phyloP scores from a whole-genome alignment of 192 early-diverging fungal genomes.

The Backusella mclennaniae region DNA sequence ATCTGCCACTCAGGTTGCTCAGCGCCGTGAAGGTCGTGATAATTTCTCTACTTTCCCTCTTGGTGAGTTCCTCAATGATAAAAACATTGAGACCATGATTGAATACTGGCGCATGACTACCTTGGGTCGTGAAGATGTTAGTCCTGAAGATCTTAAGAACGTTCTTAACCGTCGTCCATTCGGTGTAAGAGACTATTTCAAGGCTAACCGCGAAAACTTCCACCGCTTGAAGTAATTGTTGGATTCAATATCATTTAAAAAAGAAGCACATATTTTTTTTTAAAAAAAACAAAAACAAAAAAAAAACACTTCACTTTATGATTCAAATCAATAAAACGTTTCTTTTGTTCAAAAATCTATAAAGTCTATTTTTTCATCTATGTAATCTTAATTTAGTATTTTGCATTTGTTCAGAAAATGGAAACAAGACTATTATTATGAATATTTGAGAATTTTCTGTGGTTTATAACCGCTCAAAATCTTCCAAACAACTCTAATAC shows the following conservation, averaged over 20 bases:
- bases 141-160: conserved; percentile 12
- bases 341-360: background rate
- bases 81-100: conserved; percentile 18
- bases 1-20: background rate
- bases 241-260: background rate
- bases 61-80: conserved; percentile 21
- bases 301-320: background rate
- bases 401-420: too few relatives aligned
- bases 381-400: background rate
- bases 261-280: background rate
- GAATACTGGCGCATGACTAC: conserved; percentile 18
- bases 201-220: conserved; percentile 23
- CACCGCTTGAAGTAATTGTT: conserved; percentile 10
- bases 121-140: conserved; percentile 1
- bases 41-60: conserved; percentile 21
- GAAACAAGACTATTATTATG: too few relatives aligned
- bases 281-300: background rate
- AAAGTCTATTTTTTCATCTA: background rate
- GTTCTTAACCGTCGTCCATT: conserved; percentile 10
- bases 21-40: background rate
- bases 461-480: too few relatives aligned
- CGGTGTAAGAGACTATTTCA: conserved; percentile 10
- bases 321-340: background rate
- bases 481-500: too few relatives aligned
- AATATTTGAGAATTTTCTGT: too few relatives aligned